Conservation (phyloP, 108 stramenopile genomes). For the Pseudonitzschia multiseries region DNA sequence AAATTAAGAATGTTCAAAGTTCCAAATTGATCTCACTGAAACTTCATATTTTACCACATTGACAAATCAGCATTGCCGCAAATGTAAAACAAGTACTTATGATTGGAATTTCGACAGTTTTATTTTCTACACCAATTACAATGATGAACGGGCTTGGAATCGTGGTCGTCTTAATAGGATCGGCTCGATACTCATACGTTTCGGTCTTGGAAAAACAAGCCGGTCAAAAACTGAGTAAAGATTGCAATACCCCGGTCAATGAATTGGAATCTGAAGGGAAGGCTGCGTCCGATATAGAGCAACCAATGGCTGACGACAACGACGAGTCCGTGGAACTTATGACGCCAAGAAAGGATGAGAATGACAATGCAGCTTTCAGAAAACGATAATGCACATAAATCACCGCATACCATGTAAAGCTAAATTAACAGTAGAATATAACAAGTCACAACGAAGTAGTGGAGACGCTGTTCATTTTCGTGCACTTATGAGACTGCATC, state of each 20-base stretch:
- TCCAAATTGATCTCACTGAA: no score
- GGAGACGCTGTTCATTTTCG: no score
- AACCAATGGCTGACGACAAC: not conserved
- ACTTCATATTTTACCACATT: not conserved
- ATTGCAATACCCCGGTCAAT: no score
- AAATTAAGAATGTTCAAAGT: no score
- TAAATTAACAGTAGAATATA: not conserved
- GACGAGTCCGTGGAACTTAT: slow-evolving; percentile 14
- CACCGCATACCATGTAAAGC: not conserved
- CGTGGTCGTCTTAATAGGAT: slow-evolving; percentile 65
- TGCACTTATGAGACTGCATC: no score
- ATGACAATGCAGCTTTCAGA: not conserved
- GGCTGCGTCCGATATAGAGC: not conserved
- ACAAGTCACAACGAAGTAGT: no score
- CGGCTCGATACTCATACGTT: slow-evolving; percentile 77
- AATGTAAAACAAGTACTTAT: slow-evolving; percentile 90
- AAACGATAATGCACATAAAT: slow-evolving; percentile 4
- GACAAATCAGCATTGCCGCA: slow-evolving; percentile 54
- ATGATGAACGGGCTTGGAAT: slow-evolving; percentile 66
- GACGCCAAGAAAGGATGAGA: not conserved
- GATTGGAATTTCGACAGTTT: slow-evolving; percentile 57
- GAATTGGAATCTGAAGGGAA: not conserved
- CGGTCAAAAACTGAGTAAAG: not conserved
- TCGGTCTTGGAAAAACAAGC: slow-evolving; percentile 58
- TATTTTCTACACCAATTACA: slow-evolving; percentile 53